Conservation (phyloP, 306 rosid genomes). For the Alnus rubra region DNA sequence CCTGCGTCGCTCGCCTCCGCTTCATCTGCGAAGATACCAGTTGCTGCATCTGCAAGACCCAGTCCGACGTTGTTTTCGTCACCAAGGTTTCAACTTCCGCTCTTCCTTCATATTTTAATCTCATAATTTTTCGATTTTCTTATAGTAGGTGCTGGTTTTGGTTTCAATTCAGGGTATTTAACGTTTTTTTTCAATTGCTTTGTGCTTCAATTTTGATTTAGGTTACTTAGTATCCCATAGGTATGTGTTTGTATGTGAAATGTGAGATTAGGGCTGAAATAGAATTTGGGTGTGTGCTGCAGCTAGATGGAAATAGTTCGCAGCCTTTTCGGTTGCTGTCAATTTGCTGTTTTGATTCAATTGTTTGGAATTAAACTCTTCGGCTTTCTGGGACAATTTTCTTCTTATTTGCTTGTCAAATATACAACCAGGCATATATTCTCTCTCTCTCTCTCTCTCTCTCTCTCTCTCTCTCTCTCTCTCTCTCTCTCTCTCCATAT, state of each 20-base stretch:
- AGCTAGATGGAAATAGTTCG: background rate
- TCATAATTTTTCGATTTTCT: background rate
- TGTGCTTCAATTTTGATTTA: background rate
- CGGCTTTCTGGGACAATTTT: background rate
- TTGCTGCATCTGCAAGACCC: conserved; percentile 44
- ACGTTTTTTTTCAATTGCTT: background rate
- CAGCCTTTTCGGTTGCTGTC: background rate
- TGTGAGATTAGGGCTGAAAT: background rate
- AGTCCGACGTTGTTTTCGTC: conserved; percentile 29
- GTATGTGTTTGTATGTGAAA: background rate
- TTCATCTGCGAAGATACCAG: conserved; percentile 34
- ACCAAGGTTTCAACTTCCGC: conserved; percentile 29
- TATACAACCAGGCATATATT: background rate
- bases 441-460: too few species aligned
- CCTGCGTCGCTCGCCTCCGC: conserved; percentile 42
- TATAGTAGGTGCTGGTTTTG: background rate
- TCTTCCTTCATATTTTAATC: background rate
- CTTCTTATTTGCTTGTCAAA: background rate
- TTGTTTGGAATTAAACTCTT: background rate
- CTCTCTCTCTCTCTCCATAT: too few species aligned
- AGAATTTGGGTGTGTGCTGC: background rate
- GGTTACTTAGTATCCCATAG: background rate
- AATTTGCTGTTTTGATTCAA: background rate
- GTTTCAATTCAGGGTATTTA: background rate
- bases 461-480: too few species aligned